These are phyloP conservation scores for Fragaria iinumae DNA, from an alignment of 306 rosid species.

Conservation along the genomic window DNA sequence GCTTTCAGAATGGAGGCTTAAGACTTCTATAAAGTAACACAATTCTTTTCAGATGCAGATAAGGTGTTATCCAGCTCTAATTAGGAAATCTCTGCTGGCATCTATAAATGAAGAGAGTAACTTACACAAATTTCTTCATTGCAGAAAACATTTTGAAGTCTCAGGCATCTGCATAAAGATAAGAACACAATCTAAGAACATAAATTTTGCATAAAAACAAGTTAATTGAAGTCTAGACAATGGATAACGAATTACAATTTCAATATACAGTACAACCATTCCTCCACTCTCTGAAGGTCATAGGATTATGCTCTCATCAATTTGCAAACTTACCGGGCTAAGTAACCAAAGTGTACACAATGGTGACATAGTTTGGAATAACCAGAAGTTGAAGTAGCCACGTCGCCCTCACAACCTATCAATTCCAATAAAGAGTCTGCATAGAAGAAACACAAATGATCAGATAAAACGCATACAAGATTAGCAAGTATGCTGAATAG, in stretches of 20 bases:
- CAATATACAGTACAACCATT: background rate
- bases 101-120: conserved; percentile 4
- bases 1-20: background rate
- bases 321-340: conserved; percentile 46
- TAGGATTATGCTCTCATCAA: conserved; percentile 7
- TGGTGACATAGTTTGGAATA: conserved; percentile 60
- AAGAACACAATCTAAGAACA: conserved; percentile 24
- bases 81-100: background rate
- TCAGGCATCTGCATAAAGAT: conserved; percentile 58
- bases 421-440: conserved; percentile 51
- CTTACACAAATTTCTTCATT: conserved; percentile 70
- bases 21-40: background rate
- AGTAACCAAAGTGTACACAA: conserved; percentile 59
- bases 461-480: background rate
- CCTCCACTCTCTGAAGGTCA: background rate
- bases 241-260: background rate
- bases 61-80: background rate
- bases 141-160: conserved; percentile 66
- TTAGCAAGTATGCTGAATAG: background rate
- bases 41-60: background rate
- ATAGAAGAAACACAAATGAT: conserved; percentile 17
- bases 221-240: background rate
- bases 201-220: background rate
- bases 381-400: conserved; percentile 30
- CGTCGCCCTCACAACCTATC: conserved; percentile 45